These are phyloP conservation scores for Paecilomyces sp. DNA, from an alignment of 2,329 filamentous ascomycete species.

Conservation along the genomic window DNA sequence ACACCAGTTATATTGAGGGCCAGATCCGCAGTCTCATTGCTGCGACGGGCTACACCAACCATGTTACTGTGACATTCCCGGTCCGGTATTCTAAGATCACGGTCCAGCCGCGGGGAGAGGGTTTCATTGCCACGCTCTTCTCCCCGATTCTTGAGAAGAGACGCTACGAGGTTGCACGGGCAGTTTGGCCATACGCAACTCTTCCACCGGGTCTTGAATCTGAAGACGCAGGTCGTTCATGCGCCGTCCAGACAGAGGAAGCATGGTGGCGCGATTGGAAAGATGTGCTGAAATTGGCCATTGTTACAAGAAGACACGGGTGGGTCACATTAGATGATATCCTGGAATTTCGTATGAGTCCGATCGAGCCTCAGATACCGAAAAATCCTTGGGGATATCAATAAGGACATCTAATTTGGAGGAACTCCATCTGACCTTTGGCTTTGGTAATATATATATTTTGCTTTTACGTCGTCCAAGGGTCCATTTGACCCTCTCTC, in stretches of 20 bases:
- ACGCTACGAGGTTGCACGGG: conserved; percentile 14
- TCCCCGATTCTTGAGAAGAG: conserved; percentile 16
- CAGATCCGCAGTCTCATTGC: conserved; percentile 18
- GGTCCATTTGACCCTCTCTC: not conserved
- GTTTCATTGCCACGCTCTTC: conserved; percentile 14
- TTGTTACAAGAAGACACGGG: conserved; percentile 6
- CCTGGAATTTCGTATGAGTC: conserved; percentile 8
- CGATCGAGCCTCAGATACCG: not conserved
- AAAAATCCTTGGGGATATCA: conserved; percentile 1
- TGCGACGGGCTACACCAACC: conserved; percentile 16
- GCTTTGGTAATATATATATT: no score
- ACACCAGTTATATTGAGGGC: conserved; percentile 14
- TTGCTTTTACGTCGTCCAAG: no score
- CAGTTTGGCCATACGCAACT: conserved; percentile 15
- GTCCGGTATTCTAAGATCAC: conserved; percentile 12
- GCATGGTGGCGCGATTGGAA: conserved; percentile 20
- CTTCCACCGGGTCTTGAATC: conserved; percentile 2
- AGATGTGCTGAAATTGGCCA: conserved; percentile 6
- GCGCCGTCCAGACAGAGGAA: conserved; percentile 10
- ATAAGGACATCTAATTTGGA: not conserved
- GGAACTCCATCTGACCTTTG: no score
- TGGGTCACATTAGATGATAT: conserved; percentile 10
- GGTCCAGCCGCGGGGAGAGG: conserved; percentile 10
- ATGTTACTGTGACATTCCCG: conserved; percentile 15
- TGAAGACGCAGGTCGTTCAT: conserved; percentile 5